Evolutionary conservation across 495 filamentous ascomycete genomes (phyloP).

Genomic region (Tuber magnatum): DNA sequence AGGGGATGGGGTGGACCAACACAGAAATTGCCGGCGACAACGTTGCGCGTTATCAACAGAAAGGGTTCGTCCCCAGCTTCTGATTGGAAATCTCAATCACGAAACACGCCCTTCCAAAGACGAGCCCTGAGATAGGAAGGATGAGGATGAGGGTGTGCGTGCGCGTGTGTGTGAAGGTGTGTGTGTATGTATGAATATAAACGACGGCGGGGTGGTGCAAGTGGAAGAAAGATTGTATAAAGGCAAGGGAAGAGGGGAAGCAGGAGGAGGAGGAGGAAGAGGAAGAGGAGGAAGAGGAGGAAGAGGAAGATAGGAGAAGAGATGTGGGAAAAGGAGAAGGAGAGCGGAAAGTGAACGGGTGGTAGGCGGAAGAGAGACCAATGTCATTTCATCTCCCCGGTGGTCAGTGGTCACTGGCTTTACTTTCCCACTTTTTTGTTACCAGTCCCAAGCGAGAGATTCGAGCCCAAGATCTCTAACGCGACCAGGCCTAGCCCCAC

Average conservation of each 20-base stretch:
- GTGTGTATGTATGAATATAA: background rate
- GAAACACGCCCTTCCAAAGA: background rate
- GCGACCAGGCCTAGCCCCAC: background rate
- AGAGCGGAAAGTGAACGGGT: conserved; percentile 4
- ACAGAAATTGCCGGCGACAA: background rate
- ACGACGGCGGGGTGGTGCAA: background rate
- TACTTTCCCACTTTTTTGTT: background rate
- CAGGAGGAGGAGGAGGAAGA: no score
- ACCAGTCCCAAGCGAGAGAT: background rate
- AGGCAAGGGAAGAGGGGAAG: background rate
- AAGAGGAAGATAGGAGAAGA: background rate
- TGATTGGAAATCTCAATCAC: background rate
- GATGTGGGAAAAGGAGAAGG: conserved; percentile 7
- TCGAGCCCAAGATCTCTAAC: background rate
- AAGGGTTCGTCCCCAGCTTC: background rate
- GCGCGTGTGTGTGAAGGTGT: background rate
- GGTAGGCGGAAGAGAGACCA: conserved; percentile 16
- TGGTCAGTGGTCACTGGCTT: background rate
- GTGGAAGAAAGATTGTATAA: background rate
- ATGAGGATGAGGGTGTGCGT: conserved; percentile 6
- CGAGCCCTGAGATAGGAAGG: conserved; percentile 7
- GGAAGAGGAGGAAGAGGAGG: conserved; percentile 2
- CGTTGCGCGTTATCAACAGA: background rate
- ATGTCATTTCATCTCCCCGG: background rate
- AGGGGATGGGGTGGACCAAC: background rate